Conservation (phyloP, 2,329 filamentous ascomycete species). For the Trichoderma koningiopsis region DNA sequence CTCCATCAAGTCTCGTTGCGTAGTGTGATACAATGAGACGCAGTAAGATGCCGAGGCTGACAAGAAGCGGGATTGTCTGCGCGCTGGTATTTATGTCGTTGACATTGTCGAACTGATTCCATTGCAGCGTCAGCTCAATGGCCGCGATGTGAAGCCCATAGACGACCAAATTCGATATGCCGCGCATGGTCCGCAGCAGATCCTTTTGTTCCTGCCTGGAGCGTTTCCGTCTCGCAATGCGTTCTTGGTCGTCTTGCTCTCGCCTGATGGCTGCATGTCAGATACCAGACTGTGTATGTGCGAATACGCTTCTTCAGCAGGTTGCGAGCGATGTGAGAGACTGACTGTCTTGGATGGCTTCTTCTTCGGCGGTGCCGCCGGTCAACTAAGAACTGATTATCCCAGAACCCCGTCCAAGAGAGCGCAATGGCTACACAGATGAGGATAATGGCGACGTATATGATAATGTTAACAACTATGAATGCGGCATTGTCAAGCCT, state of each 20-base stretch:
- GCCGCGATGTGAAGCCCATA: conserved; percentile 37
- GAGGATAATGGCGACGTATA: conserved; percentile 36
- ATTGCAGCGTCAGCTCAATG: conserved; percentile 39
- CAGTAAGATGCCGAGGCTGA: conserved; percentile 36
- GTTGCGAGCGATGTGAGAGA: not conserved
- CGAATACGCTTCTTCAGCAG: not conserved
- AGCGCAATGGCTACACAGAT: conserved; percentile 31
- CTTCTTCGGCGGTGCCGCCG: conserved; percentile 32
- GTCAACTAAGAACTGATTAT: not conserved
- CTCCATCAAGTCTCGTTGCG: conserved; percentile 7
- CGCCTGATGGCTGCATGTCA: conserved; percentile 5
- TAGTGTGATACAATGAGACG: conserved; percentile 34
- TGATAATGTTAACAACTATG: conserved; percentile 35
- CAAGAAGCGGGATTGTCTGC: conserved; percentile 39
- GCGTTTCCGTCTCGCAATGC: not conserved
- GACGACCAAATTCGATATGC: conserved; percentile 33
- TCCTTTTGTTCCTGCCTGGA: conserved; percentile 30
- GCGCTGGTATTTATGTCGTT: conserved; percentile 34
- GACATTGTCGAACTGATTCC: conserved; percentile 37
- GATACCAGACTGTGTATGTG: not conserved
- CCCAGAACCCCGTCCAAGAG: conserved; percentile 2
- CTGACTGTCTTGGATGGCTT: conserved; percentile 6
- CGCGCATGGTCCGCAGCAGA: conserved; percentile 31
- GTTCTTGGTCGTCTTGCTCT: conserved; percentile 23
- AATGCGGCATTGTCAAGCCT: conserved; percentile 34